Evolutionary conservation across 306 rosid species (phyloP).

Genomic region (Citrullus colocynthis): DNA sequence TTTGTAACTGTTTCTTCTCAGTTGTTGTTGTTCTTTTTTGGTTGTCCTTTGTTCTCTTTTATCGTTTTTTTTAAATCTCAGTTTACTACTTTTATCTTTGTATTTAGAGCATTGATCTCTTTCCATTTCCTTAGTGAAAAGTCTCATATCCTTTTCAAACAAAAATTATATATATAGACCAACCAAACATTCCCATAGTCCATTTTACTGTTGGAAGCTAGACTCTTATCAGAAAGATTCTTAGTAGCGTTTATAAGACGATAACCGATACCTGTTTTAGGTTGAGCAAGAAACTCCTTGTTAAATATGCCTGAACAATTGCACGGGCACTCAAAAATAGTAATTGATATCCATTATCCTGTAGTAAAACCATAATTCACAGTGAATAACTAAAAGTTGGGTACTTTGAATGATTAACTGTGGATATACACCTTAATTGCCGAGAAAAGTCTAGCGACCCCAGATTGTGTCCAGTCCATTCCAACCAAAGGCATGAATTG

Average conservation of each 20-base stretch:
- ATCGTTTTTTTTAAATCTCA: too few species aligned
- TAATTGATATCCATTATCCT: conserved; percentile 98
- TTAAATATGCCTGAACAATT: conserved; percentile 87
- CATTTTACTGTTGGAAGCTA: background rate
- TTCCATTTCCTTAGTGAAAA: too few species aligned
- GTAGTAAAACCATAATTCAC: conserved; percentile 8
- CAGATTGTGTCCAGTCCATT: conserved; percentile 94
- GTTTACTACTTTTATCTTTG: too few species aligned
- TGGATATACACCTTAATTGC: conserved; percentile 60
- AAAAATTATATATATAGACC: too few species aligned
- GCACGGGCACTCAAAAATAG: conserved; percentile 96
- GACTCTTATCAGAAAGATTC: background rate
- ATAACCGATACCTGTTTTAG: background rate
- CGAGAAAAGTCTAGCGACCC: conserved; percentile 85
- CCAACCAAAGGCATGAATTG: conserved; percentile 99
- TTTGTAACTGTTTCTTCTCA: too few species aligned
- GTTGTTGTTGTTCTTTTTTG: too few species aligned
- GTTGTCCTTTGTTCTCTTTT: too few species aligned
- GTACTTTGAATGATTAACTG: background rate
- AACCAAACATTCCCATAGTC: background rate
- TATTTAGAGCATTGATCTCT: too few species aligned
- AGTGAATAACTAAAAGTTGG: background rate
- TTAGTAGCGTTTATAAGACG: background rate
- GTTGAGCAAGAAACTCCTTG: conserved; percentile 59
- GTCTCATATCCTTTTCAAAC: too few species aligned